Conservation (phyloP, 805 yeast species). For the Metschnikowia reukaufii region DNA sequence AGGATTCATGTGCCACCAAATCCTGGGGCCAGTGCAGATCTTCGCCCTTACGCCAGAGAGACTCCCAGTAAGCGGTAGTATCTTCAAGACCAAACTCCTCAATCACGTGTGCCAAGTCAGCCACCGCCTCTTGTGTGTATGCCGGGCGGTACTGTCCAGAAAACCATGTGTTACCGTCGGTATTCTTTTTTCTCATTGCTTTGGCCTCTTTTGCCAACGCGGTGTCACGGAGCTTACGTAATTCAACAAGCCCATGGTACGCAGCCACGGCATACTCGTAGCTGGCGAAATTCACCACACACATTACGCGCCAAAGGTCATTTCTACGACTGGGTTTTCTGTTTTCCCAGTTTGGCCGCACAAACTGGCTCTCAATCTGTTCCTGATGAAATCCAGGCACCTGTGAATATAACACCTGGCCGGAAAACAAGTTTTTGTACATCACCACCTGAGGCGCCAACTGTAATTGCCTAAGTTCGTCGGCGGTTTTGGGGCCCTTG, state of each 20-base stretch:
- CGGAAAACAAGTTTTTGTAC: constrained; percentile 82
- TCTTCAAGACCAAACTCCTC: constrained; percentile 55
- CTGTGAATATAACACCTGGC: constrained; percentile 89
- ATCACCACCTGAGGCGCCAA: constrained; percentile 82
- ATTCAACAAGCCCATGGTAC: constrained; percentile 69
- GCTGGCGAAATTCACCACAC: constrained; percentile 66
- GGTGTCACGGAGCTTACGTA: constrained; percentile 72
- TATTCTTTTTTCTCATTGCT: constrained; percentile 66
- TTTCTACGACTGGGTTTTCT: constrained; percentile 74
- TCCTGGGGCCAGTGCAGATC: constrained; percentile 65
- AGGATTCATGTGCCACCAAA: constrained; percentile 57
- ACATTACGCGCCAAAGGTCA: constrained; percentile 90
- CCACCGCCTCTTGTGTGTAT: constrained; percentile 85
- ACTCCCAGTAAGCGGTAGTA: constrained; percentile 76
- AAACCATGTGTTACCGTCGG: constrained; percentile 80
- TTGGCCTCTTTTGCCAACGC: constrained; percentile 56
- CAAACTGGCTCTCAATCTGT: constrained; percentile 70
- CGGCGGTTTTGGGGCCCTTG: constrained; percentile 34
- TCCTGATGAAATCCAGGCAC: constrained; percentile 61
- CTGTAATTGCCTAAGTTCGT: constrained; percentile 44
- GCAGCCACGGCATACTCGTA: constrained; percentile 70
- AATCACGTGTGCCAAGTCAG: constrained; percentile 72
- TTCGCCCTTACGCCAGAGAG: constrained; percentile 83
- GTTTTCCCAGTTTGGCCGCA: constrained; percentile 88
- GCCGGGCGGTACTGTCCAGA: constrained; percentile 88